These are phyloP conservation scores for Candida glaebosa DNA, from an alignment of 805 yeast species.

Conservation along the genomic window DNA sequence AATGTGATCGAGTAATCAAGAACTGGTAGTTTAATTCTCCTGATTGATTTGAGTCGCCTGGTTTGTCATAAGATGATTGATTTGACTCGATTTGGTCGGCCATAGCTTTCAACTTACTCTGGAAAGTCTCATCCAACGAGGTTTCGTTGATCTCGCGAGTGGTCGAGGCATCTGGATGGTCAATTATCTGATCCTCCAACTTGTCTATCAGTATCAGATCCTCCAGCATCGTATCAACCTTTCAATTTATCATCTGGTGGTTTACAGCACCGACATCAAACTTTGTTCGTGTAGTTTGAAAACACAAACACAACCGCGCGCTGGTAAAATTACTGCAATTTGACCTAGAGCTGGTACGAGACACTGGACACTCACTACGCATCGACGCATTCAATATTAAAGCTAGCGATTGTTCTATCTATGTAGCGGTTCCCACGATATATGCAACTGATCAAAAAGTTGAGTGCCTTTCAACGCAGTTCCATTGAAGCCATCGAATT, in stretches of 20 bases:
- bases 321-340: too few species aligned
- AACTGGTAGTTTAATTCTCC: constrained; percentile 19
- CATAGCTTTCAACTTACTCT: constrained; percentile 37
- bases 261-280: not conserved
- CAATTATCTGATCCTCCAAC: constrained; percentile 46
- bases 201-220: constrained; percentile 38
- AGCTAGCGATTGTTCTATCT: too few species aligned
- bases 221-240: constrained; percentile 17
- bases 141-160: constrained; percentile 25
- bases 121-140: constrained; percentile 39
- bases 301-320: not conserved
- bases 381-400: too few species aligned
- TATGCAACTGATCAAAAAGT: constrained; percentile 48
- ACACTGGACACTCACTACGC: too few species aligned
- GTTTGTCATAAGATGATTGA: constrained; percentile 6
- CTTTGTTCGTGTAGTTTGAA: not conserved
- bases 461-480: constrained; percentile 49
- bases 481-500: constrained; percentile 69
- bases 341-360: too few species aligned
- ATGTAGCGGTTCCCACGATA: constrained; percentile 35
- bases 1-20: constrained; percentile 27
- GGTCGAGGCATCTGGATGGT: constrained; percentile 36
- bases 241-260: not conserved
- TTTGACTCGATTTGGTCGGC: constrained; percentile 34
- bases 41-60: constrained; percentile 1